phyloP scores from a whole-genome alignment of 371 early-diverging fungal species.

The Lichtheimia ramosa region DNA sequence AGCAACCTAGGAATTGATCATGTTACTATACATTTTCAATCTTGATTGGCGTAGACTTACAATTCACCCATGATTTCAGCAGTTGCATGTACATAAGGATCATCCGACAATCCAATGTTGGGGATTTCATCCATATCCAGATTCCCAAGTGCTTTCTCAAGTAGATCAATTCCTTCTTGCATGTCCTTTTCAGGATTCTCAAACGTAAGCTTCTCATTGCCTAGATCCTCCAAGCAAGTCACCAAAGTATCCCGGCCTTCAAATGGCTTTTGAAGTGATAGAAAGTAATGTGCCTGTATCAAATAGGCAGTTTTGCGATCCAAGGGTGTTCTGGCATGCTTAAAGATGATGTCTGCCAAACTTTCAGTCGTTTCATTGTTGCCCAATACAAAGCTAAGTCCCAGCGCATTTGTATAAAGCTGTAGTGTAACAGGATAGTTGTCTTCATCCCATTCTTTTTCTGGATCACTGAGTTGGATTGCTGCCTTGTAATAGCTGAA shows the following conservation, averaged over 20 bases:
- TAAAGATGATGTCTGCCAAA: conserved; percentile 25
- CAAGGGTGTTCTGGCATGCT: conserved; percentile 27
- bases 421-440: conserved; percentile 24
- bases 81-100: conserved; percentile 20
- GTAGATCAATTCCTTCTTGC: conserved; percentile 15
- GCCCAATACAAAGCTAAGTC: conserved; percentile 38
- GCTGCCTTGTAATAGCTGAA: conserved; percentile 33
- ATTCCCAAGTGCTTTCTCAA: conserved; percentile 7
- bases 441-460: conserved; percentile 21
- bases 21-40: not conserved
- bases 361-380: conserved; percentile 30
- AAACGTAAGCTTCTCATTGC: conserved; percentile 12
- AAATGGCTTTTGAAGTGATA: conserved; percentile 33
- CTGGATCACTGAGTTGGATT: conserved; percentile 17
- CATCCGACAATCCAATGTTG: conserved; percentile 23
- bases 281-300: conserved; percentile 37
- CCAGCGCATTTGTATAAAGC: conserved; percentile 32
- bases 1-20: conserved; percentile 17
- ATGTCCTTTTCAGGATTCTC: conserved; percentile 11
- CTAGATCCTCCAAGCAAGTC: conserved; percentile 32
- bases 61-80: conserved; percentile 40
- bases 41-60: conserved; percentile 14
- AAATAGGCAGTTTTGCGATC: conserved; percentile 38
- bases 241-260: conserved; percentile 24
- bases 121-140: conserved; percentile 22